Percentiles rank a stretch among this genome's conserved stretches.
These are phyloP conservation scores for Irpex sp. DNA, from an alignment of 1,284 basidiomycete species.

Conservation along the genomic window DNA sequence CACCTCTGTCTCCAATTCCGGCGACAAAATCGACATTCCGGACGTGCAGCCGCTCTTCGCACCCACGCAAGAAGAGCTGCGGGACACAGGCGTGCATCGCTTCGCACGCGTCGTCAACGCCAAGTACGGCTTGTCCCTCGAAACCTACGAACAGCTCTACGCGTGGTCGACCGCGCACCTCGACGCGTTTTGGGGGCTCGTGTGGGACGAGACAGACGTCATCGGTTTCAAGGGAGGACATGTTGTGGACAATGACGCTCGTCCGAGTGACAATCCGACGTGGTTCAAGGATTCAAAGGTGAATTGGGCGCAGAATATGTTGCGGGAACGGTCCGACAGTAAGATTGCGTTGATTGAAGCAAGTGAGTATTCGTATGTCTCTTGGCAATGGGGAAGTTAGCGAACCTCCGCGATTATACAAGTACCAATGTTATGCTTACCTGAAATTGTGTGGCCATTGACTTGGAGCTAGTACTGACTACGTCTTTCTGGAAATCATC, in stretches of 20 bases:
- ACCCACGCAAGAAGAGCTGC: constrained; percentile 32
- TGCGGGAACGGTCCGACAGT: constrained; percentile 52
- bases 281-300: constrained; percentile 74
- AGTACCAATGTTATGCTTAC: background rate
- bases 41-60: constrained; percentile 37
- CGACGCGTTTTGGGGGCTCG: constrained; percentile 69
- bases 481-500: background rate
- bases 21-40: background rate
- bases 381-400: background rate
- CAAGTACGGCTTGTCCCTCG: constrained; percentile 44
- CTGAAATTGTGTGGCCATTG: too few species aligned
- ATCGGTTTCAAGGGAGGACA: constrained; percentile 59
- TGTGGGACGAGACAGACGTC: constrained; percentile 74
- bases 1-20: background rate
- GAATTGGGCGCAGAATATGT: constrained; percentile 89
- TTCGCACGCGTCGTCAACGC: constrained; percentile 60
- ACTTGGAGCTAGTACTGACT: background rate
- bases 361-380: constrained; percentile 43
- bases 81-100: constrained; percentile 5
- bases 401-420: background rate
- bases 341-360: constrained; percentile 76
- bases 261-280: constrained; percentile 67
- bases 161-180: constrained; percentile 66
- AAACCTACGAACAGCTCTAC: constrained; percentile 67
- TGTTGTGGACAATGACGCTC: constrained; percentile 56